Evolutionary conservation across 441 rosid genomes (phyloP).

Genomic region (Arabidopsis hybrid): DNA sequence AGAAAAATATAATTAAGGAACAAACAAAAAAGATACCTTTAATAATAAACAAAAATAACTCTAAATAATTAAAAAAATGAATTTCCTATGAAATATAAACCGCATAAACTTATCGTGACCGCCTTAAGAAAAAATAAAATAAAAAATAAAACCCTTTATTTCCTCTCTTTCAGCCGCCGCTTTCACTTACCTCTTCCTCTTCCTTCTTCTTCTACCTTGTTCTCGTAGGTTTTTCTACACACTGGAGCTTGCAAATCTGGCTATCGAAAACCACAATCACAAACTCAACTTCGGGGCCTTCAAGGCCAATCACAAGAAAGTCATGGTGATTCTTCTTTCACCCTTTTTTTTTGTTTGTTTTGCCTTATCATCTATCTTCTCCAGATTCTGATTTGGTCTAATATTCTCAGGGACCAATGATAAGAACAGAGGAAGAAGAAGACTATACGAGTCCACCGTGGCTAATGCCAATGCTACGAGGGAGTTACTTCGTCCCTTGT

Average conservation of each 20-base stretch:
- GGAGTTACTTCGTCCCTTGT: constrained; percentile 73
- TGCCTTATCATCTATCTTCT: background rate
- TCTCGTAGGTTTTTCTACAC: constrained; percentile 19
- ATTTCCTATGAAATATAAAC: constrained; percentile 39
- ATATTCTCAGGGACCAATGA: constrained; percentile 36
- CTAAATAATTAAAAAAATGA: background rate
- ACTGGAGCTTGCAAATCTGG: constrained; percentile 42
- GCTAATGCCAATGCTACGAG: constrained; percentile 74
- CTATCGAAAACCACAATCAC: constrained; percentile 36
- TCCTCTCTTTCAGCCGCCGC: constrained; percentile 47
- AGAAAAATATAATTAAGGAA: constrained; percentile 18
- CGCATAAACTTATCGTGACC: constrained; percentile 45
- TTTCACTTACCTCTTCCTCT: constrained; percentile 30
- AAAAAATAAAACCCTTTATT: constrained; percentile 25
- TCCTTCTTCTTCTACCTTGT: constrained; percentile 28
- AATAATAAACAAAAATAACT: constrained; percentile 31
- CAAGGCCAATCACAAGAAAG: constrained; percentile 46
- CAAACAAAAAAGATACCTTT: constrained; percentile 36
- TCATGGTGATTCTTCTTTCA: constrained; percentile 42
- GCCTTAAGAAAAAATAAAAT: constrained; percentile 35
- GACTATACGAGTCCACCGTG: constrained; percentile 64
- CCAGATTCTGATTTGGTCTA: constrained; percentile 11
- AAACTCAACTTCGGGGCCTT: constrained; percentile 40
- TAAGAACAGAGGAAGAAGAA: constrained; percentile 43
- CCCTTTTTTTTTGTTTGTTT: constrained; percentile 10